phyloP scores from a whole-genome alignment of 2,329 filamentous ascomycete genomes.

The Ophiobolus disseminans region DNA sequence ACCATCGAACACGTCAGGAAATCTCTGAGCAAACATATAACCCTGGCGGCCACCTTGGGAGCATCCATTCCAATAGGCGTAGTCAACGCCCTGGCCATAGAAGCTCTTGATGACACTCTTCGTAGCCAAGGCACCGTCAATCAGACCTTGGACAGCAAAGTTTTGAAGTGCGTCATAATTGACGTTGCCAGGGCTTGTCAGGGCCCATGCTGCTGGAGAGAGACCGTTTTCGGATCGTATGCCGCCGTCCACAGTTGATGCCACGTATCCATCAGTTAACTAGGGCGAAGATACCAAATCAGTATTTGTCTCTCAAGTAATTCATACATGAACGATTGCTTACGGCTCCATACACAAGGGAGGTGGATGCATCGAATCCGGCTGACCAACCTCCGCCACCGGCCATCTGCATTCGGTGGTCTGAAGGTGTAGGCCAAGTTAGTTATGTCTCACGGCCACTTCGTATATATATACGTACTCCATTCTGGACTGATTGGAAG shows the following conservation, averaged over 20 bases:
- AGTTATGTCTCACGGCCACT: not conserved
- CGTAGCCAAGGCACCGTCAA: slow-evolving; percentile 24
- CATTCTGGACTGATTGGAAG: slow-evolving; percentile 17
- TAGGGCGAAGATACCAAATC: too few relatives aligned
- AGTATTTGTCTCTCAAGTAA: too few relatives aligned
- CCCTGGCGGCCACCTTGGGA: slow-evolving; percentile 45
- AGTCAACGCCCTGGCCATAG: slow-evolving; percentile 34
- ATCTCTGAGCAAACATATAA: slow-evolving; percentile 36
- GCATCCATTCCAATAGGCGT: slow-evolving; percentile 45
- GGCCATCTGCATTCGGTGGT: slow-evolving; percentile 16
- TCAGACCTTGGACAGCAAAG: slow-evolving; percentile 35
- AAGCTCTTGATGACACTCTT: slow-evolving; percentile 28
- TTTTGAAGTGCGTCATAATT: slow-evolving; percentile 29
- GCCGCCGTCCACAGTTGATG: not conserved
- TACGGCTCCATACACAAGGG: not conserved
- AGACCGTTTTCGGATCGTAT: not conserved
- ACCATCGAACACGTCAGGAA: slow-evolving; percentile 37
- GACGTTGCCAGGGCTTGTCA: slow-evolving; percentile 17
- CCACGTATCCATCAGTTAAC: not conserved
- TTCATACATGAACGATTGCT: too few relatives aligned
- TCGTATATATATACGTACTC: slow-evolving; percentile 10
- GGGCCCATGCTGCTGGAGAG: slow-evolving; percentile 3
- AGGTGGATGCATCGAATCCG: slow-evolving; percentile 5
- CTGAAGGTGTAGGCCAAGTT: not conserved
- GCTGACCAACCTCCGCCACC: slow-evolving; percentile 25